Conservation (phyloP, 2,329 filamentous ascomycete species). For the Ophiocordyceps camponoti-floridani region DNA sequence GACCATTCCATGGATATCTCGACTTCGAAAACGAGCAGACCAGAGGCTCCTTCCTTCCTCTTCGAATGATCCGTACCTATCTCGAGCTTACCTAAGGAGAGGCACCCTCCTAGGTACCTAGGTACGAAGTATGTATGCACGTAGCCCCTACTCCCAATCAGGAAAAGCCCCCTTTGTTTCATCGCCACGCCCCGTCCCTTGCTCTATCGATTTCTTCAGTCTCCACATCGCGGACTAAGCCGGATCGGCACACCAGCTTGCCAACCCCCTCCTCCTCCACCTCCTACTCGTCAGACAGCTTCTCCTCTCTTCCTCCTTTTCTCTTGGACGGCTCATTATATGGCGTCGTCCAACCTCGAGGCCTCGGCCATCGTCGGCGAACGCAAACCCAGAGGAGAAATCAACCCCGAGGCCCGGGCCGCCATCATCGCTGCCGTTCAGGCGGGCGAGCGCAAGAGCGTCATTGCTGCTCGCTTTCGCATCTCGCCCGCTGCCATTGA, state of each 20-base stretch:
- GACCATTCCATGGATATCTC: too few relatives aligned
- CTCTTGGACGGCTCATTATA: neutral
- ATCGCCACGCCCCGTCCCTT: neutral
- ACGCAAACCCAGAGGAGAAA: neutral
- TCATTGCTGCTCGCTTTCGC: slow-evolving; percentile 1
- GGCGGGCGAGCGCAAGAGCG: slow-evolving; percentile 1
- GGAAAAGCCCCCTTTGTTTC: neutral
- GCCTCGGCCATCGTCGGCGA: neutral
- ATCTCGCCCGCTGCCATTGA: slow-evolving; percentile 1
- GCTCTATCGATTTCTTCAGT: neutral
- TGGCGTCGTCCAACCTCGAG: neutral
- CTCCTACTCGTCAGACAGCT: neutral
- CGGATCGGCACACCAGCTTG: neutral
- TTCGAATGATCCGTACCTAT: too few relatives aligned
- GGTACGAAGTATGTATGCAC: too few relatives aligned
- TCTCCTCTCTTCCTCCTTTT: neutral
- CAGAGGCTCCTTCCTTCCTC: too few relatives aligned
- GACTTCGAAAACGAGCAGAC: too few relatives aligned
- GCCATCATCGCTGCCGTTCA: slow-evolving; percentile 1
- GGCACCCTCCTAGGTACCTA: too few relatives aligned
- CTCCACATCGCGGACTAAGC: neutral
- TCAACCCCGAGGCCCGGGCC: slow-evolving; percentile 1
- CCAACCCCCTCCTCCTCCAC: neutral
- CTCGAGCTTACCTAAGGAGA: too few relatives aligned
- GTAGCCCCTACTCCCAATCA: too few relatives aligned